A percentile compares a stretch with the other conserved stretches of the same genome.
These are phyloP conservation scores for Arabidopsis arenosa DNA, from an alignment of 345 rosid species.

Conservation along the genomic window DNA sequence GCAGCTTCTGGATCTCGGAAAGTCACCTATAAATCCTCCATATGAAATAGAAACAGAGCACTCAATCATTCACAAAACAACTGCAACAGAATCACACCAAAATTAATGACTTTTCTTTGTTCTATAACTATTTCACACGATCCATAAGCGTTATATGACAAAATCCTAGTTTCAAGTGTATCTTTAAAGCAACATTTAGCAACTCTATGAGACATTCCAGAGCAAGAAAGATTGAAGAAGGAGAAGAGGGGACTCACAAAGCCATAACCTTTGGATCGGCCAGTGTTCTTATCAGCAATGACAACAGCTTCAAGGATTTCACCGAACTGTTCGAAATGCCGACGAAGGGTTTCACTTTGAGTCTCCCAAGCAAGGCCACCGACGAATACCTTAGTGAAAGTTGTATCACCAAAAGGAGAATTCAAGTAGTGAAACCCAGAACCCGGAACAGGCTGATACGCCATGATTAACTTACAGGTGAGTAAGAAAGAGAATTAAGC, in stretches of 20 bases:
- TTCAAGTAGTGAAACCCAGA: slow-evolving; percentile 73
- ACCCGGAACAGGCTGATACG: slow-evolving; percentile 62
- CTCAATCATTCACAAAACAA: slow-evolving; percentile 42
- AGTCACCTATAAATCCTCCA: slow-evolving; percentile 94
- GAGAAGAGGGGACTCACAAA: slow-evolving; percentile 73
- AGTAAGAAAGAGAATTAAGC: slow-evolving; percentile 18
- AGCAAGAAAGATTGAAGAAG: not conserved
- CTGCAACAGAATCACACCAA: not conserved
- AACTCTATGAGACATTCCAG: not conserved
- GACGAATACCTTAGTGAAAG: slow-evolving; percentile 81
- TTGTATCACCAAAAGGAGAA: slow-evolving; percentile 93
- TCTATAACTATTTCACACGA: not conserved
- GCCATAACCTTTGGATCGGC: slow-evolving; percentile 98
- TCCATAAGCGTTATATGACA: not conserved
- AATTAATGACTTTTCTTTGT: not conserved
- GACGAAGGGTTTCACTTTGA: slow-evolving; percentile 79
- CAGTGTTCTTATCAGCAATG: slow-evolving; percentile 88
- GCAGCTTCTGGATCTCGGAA: slow-evolving; percentile 96
- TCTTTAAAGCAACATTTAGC: slow-evolving; percentile 6
- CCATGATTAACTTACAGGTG: slow-evolving; percentile 47
- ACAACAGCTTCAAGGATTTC: slow-evolving; percentile 95
- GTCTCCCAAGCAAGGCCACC: slow-evolving; percentile 98
- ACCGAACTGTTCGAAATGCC: slow-evolving; percentile 83
- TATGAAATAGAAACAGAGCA: slow-evolving; percentile 55
- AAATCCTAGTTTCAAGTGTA: not conserved